Evolutionary conservation across 495 filamentous ascomycete genomes (phyloP).

Genomic region (Hypoxylon crocopeplum): DNA sequence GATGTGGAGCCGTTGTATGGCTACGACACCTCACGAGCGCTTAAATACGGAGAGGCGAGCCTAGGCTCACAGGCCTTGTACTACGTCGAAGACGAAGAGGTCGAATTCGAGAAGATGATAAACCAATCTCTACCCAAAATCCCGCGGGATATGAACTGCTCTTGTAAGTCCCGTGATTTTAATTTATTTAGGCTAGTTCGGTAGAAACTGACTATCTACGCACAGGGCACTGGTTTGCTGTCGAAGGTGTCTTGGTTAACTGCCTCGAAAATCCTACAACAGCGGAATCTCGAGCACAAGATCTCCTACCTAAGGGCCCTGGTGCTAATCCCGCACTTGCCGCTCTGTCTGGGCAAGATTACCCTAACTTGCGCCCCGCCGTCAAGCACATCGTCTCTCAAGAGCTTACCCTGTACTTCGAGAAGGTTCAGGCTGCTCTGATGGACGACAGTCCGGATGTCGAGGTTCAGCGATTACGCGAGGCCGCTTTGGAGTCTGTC

Average conservation of each 20-base stretch:
- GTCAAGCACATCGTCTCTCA: constrained; percentile 96
- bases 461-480: constrained; percentile 69
- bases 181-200: not conserved
- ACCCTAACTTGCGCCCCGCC: constrained; percentile 80
- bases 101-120: constrained; percentile 98
- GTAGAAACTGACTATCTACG: constrained; percentile 18
- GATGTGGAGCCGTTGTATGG: constrained; percentile 96
- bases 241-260: constrained; percentile 94
- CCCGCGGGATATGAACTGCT: constrained; percentile 90
- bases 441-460: constrained; percentile 84
- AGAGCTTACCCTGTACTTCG: constrained; percentile 96
- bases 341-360: constrained; percentile 81
- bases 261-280: constrained; percentile 95
- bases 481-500: constrained; percentile 81
- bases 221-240: constrained; percentile 90
- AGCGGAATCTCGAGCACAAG: constrained; percentile 76
- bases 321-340: constrained; percentile 82
- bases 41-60: constrained; percentile 92
- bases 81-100: constrained; percentile 98
- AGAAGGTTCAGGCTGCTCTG: constrained; percentile 85
- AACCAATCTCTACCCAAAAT: constrained; percentile 95
- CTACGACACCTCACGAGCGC: constrained; percentile 85
- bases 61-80: constrained; percentile 92
- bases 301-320: constrained; percentile 86
- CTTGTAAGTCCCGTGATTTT: constrained; percentile 60